These are phyloP conservation scores for Pterulicium gracile DNA, from an alignment of 1,284 basidiomycete species.

Conservation along the genomic window DNA sequence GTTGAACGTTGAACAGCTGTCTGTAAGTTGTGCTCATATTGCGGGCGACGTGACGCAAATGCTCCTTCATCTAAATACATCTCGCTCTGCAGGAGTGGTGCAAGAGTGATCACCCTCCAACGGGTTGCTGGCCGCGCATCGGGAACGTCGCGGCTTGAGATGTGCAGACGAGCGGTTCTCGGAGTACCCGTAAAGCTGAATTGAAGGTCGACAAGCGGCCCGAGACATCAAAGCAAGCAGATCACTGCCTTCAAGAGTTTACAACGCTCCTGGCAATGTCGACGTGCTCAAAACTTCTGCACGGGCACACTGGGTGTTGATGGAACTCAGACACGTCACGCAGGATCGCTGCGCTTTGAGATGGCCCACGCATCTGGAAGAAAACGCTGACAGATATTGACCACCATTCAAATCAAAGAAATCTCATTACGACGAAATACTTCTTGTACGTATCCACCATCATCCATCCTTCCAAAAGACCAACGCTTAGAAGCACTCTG, in stretches of 20 bases:
- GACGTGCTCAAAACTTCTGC: too few species aligned
- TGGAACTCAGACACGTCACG: too few species aligned
- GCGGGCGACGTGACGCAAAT: slow-evolving; percentile 94
- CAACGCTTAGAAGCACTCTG: slow-evolving; percentile 5
- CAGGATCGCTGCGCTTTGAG: too few species aligned
- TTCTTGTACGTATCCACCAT: background rate
- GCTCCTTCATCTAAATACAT: slow-evolving; percentile 98
- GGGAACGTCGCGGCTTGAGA: slow-evolving; percentile 93
- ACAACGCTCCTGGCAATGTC: too few species aligned
- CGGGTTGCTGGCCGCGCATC: slow-evolving; percentile 91
- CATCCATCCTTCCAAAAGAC: background rate
- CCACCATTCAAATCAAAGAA: background rate
- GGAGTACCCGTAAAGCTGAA: slow-evolving; percentile 88
- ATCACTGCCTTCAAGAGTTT: too few species aligned
- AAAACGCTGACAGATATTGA: too few species aligned
- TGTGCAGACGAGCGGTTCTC: slow-evolving; percentile 90
- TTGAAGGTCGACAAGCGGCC: too few species aligned
- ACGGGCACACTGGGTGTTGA: too few species aligned
- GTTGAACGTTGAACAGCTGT: too few species aligned
- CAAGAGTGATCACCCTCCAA: slow-evolving; percentile 93
- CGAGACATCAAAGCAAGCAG: too few species aligned
- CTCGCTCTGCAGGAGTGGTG: slow-evolving; percentile 89
- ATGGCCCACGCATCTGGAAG: too few species aligned
- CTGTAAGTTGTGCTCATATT: slow-evolving; percentile 96
- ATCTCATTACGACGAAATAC: background rate